phyloP scores from a whole-genome alignment of 495 filamentous ascomycete species.

The Pyronema omphalodes region DNA sequence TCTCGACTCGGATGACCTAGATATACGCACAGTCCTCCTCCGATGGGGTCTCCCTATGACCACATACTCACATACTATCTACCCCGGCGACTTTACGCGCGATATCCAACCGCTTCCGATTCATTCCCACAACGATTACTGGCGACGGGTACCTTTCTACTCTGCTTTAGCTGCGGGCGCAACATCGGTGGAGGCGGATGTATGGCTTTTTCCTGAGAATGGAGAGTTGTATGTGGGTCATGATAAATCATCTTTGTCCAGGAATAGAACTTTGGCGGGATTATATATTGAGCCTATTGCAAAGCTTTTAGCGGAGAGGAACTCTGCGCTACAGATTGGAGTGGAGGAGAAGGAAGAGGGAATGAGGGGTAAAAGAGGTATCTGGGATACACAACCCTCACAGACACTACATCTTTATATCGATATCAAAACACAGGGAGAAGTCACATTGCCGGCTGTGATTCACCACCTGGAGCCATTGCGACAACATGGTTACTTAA shows the following conservation, averaged over 20 bases:
- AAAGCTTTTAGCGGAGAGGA: slow-evolving; percentile 36
- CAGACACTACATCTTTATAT: slow-evolving; percentile 55
- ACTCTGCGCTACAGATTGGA: slow-evolving; percentile 20
- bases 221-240: slow-evolving; percentile 47
- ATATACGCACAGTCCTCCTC: slow-evolving; percentile 9
- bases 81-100: slow-evolving; percentile 48
- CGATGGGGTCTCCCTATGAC: slow-evolving; percentile 5
- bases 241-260: slow-evolving; percentile 31
- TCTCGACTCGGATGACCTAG: slow-evolving; percentile 6
- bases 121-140: slow-evolving; percentile 87
- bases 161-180: slow-evolving; percentile 48
- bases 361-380: slow-evolving; percentile 27
- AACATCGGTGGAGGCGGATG: slow-evolving; percentile 67
- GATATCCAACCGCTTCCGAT: slow-evolving; percentile 17
- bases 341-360: not conserved
- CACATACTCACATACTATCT: slow-evolving; percentile 21
- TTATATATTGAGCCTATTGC: slow-evolving; percentile 50
- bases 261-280: slow-evolving; percentile 38
- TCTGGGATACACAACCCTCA: slow-evolving; percentile 41
- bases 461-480: slow-evolving; percentile 47
- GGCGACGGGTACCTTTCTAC: slow-evolving; percentile 54
- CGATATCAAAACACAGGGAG: slow-evolving; percentile 46
- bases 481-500: slow-evolving; percentile 45
- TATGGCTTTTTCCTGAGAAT: slow-evolving; percentile 49
- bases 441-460: slow-evolving; percentile 36